A percentile compares a stretch with the other conserved stretches of the same genome.
These are phyloP conservation scores for Phialophora chinensis DNA, from an alignment of 2,329 filamentous ascomycete genomes.

Conservation along the genomic window DNA sequence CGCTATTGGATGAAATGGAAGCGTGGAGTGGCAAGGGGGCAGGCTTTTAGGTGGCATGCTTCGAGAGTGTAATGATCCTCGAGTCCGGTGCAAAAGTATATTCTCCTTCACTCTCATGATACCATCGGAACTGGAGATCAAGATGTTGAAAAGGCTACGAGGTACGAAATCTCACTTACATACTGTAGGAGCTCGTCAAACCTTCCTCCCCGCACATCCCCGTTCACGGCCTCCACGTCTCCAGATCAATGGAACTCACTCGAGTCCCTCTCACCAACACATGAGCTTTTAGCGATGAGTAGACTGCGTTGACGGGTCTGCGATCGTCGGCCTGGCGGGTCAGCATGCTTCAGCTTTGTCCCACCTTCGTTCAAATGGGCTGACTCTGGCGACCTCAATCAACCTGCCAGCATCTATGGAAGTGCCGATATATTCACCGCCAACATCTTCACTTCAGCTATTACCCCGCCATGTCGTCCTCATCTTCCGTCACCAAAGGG, in stretches of 20 bases:
- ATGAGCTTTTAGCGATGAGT: not conserved
- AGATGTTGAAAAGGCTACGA: not conserved
- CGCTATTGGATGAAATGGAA: not conserved
- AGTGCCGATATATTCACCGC: constrained; percentile 1
- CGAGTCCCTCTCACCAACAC: not conserved
- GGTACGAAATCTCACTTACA: not conserved
- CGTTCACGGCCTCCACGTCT: not conserved
- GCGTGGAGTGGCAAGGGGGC: not conserved
- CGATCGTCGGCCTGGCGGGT: not conserved
- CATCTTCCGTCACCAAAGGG: not conserved
- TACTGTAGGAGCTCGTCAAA: not conserved
- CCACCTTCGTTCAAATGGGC: not conserved
- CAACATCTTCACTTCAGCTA: not conserved
- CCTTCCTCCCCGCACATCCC: constrained; percentile 4
- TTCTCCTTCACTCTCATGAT: not conserved
- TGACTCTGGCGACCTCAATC: not conserved
- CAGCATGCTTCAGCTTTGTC: constrained; percentile 1
- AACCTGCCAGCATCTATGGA: not conserved
- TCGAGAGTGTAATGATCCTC: not conserved
- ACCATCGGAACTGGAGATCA: not conserved
- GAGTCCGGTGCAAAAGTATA: not conserved
- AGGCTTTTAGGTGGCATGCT: not conserved
- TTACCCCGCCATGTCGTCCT: constrained; percentile 22
- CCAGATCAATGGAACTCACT: not conserved
- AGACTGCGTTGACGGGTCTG: not conserved